Evolutionary conservation across 2,329 filamentous ascomycete genomes (phyloP), one percentile per base, ranked within the genome.

Genomic region (Colletotrichum costaricense): DNA sequence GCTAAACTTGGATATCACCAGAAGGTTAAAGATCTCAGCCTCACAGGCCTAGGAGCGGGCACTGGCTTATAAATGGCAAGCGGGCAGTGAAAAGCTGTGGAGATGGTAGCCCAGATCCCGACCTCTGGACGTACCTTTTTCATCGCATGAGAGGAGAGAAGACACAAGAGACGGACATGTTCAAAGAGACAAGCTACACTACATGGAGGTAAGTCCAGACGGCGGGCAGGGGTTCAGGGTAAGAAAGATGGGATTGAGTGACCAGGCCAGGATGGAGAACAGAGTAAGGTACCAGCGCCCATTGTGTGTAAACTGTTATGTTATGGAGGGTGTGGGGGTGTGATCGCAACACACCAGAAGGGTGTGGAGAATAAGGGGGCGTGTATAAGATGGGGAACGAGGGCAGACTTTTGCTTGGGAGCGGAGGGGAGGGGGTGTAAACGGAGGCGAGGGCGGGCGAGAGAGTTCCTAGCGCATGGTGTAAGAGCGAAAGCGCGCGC

Each of bases 1-100:
- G 69, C 74, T 75, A 75, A 69, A 73, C 71, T 75, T 75, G 74
- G 74, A 74, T 69, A 75, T 75, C 74, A 74, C 68, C 64, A 74
- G 67, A 75, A 70, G 71, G 74, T 75, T 75, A 59, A 67, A 75
- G 65, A 72, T 74, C 74, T 75, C 74, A 75, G 74, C 74, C 74
- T 75, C 74, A 75, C 54, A 64, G 69, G 72, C 59, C 74, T 33
- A 72, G 72, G 72, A 72, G 72, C 64, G 74, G 73, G 67, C 72
- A 72, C 62, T 58, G 72, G 67, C 73, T 75, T 75, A 75, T 75
- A 74, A 75, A 74, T 75, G 73, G 73, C 38, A 72, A 66, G 71
- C 64, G 71, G 73, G 73, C 73, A 75, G 73, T 73, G 71, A 69
- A 73, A 73, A 30, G 38, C 69, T 60, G 73, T 75, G 73, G 73